Evolutionary conservation across 2,329 filamentous ascomycete genomes (phyloP), one percentile per base, ranked within the genome.

Genomic region (Botrytis tulipae): DNA sequence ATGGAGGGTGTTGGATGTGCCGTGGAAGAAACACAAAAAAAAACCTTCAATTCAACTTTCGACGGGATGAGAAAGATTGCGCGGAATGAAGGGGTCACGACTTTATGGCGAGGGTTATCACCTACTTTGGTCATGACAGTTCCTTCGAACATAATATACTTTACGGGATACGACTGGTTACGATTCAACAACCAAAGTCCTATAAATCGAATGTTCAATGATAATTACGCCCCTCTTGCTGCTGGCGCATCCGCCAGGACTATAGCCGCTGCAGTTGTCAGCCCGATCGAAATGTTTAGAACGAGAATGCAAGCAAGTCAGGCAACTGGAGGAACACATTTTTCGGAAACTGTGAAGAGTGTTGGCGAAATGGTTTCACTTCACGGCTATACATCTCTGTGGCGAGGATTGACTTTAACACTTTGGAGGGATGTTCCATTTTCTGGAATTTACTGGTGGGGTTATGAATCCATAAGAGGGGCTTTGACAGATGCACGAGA

Each of bases 351-450:
- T 0, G 86, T 97, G 73, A 85, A 88, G 59, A 92, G 92, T 5
- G 83, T 98, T 44, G 86, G 89, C 77, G 89, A 92, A 46, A 96
- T 98, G 93, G 93, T 97, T 1, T 86, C 87, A 16, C 83, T 84
- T 0, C 88, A 93, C 75, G 96, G 96, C 4, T 94, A 96, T 77
- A 87, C 87, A 1, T 93, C 94, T 2, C 85, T 99, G 0, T 99
- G 96, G 96, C 88, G 95, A 73, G 96, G 96, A 0, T 84, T 99
- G 72, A 94, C 92, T 0, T 85, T 99, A 78, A 98, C 95, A 0
- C 87, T 99, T 73, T 99, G 96, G 96, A 89, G 96, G 76, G 96
- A 99, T 80, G 96, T 98, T 0, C 96, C 96, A 0, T 99, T 99
- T 80, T 98, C 95, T 0, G 96, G 93, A 5, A 88, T 99, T 62